Base-by-base conservation (phyloP, 371 early-diverging fungal species). In the Saksenaea vasiformis region DNA sequence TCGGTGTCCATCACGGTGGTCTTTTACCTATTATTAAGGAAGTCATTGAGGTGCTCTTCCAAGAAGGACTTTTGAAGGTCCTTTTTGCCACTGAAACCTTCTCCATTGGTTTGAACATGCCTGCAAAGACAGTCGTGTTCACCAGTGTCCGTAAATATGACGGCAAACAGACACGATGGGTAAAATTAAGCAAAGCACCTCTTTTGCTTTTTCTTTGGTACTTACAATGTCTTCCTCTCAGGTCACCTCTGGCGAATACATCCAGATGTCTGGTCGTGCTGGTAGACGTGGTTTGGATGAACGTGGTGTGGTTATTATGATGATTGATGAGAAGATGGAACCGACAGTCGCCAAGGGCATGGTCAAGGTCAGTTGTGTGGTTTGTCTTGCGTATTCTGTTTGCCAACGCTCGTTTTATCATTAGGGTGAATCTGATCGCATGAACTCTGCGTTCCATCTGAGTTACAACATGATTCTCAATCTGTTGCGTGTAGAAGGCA, bases 61-160 rank as follows among this genome's bases (percentile, higher is more conserved):
- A 98, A 76, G 99, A 99, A 83, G 96, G 95, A 38, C 79, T 99
- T 54, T 71, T 99, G 37, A 99, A 99, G 83, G 96, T 99, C 14
- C 82, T 99, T 37, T 99, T 99, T 90, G 99, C 99, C 37, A 99
- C 99, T 0, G 99, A 99, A 76, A 99, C 99, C 0, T 99, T 99
- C 83, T 98, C 99, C 5, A 99, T 99, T 73, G 99, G 99, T 51
- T 77, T 99, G 55, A 99, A 99, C 85, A 99, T 99, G 99, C 99
- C 99, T 39, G 99, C 99, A 58, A 97, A 97, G 73, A 98, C 99
- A 1, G 99, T 99, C 14, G 94, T 99, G 3, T 99, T 99, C 71
- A 98, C 99, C 0, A 85, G 90, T 59, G 94, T 98, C 11, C 92
- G 93, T 68, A 99, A 99, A 70, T 99, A 91, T 76, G 99, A 99